Evolutionary conservation across 2,329 filamentous ascomycete species (phyloP).

Genomic region (Neocucurbitaria cava): DNA sequence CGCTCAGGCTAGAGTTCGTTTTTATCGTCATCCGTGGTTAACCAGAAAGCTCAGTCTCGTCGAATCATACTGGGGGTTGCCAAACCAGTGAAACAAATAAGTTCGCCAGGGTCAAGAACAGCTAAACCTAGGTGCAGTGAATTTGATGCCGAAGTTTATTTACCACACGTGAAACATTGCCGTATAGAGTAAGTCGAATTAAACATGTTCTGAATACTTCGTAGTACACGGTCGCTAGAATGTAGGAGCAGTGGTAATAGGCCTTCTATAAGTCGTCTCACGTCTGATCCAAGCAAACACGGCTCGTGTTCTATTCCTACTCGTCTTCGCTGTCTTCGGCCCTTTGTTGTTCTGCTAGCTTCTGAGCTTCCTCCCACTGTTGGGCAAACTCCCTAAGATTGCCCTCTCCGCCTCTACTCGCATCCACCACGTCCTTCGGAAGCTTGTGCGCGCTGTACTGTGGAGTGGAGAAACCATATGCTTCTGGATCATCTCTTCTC

Average conservation of each 20-base stretch:
- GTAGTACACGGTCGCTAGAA: too few relatives aligned
- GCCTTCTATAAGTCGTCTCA: background rate
- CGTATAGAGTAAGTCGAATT: constrained; percentile 3
- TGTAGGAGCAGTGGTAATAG: background rate
- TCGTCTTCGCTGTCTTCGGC: constrained; percentile 49
- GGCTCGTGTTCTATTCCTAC: constrained; percentile 13
- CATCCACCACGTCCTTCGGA: constrained; percentile 87
- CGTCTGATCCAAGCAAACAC: background rate
- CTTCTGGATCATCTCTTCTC: constrained; percentile 83
- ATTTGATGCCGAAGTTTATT: constrained; percentile 8
- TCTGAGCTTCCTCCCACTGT: constrained; percentile 56
- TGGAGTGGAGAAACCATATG: constrained; percentile 82
- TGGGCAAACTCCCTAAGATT: constrained; percentile 73
- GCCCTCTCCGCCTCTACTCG: constrained; percentile 66
- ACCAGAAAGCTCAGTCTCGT: constrained; percentile 5
- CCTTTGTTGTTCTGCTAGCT: constrained; percentile 51
- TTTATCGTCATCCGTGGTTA: constrained; percentile 2
- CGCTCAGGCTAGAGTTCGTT: constrained; percentile 6
- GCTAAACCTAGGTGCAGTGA: constrained; percentile 13
- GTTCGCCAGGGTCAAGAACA: too few relatives aligned
- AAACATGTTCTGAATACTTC: background rate
- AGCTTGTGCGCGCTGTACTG: constrained; percentile 96
- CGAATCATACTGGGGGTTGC: constrained; percentile 20
- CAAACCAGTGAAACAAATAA: constrained; percentile 22
- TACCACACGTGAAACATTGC: constrained; percentile 3